phyloP scores from a whole-genome alignment of 306 rosid species.

The Bauhinia variegata region DNA sequence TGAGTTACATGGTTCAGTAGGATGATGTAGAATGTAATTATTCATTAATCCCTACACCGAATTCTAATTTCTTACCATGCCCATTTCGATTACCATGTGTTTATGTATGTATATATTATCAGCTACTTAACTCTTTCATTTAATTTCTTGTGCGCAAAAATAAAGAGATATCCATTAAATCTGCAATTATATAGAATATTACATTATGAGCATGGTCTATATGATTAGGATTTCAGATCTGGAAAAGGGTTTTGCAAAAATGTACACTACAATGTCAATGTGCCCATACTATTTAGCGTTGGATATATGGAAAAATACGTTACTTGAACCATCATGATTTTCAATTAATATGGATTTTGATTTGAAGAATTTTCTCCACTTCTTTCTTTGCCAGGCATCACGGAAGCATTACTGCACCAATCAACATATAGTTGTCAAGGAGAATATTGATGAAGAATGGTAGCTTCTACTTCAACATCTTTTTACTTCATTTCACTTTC shows the following conservation, averaged over 20 bases:
- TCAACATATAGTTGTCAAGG: conserved; percentile 58
- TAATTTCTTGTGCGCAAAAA: conserved; percentile 20
- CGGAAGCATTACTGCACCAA: conserved; percentile 95
- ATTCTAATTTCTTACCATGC: neutral
- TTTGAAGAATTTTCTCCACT: conserved; percentile 19
- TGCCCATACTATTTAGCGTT: too few species aligned
- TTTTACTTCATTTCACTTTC: conserved; percentile 10
- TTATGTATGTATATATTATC: neutral
- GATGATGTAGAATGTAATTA: conserved; percentile 18
- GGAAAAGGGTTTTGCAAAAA: conserved; percentile 11
- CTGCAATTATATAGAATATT: conserved; percentile 12
- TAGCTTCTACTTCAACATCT: conserved; percentile 35
- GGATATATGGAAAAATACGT: too few species aligned
- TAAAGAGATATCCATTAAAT: neutral
- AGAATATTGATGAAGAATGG: conserved; percentile 88
- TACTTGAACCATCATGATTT: neutral
- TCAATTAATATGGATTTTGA: conserved; percentile 24
- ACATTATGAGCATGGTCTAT: neutral
- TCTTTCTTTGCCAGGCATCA: conserved; percentile 65
- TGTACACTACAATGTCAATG: too few species aligned
- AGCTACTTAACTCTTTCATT: neutral
- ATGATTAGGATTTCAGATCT: conserved; percentile 8
- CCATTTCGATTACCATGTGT: neutral
- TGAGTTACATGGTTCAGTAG: conserved; percentile 8
- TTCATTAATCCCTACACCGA: neutral